Evolutionary conservation across 495 filamentous ascomycete genomes (phyloP), one percentile per base, ranked within the genome.

Genomic region (Thermothielavioides terrestris): DNA sequence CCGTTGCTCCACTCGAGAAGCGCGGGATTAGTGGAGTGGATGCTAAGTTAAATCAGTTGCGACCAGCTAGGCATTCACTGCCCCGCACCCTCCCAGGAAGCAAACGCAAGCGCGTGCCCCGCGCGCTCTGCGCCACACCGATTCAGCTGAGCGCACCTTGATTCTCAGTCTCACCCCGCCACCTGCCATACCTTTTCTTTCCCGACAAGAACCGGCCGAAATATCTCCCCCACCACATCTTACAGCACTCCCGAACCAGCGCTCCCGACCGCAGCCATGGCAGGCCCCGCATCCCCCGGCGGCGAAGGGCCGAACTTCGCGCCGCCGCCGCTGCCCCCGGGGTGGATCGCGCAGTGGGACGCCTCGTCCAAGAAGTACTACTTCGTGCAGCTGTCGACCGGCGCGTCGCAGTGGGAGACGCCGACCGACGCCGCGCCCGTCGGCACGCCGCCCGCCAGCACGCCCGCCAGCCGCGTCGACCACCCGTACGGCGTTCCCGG

Each of bases 311-410:
- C 84, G 47, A 84, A 80, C 21, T 83, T 77, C 54, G 77, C 81
- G 47, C 84, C 83, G 45, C 84, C 84, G 26, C 75, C 69, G 42
- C 73, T 88, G 20, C 84, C 84, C 14, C 69, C 79, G n/a, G 84
- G 84, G 53, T 88, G 84, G 84, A 85, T 89, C 52, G 83, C 86
- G 17, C 86, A 91, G 65, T 89, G 86, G 85, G 86, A 91, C 61
- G 82, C 79, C 41, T 61, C 72, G 37, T 80, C 76, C 43, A 77
- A 79, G 37, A 81, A 84, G 60, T 91, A 89, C 67, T 91, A 91
- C 63, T 91, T 77, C 60, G 86, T 91, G 26, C 83, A 89, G 56
- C 71, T 86, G 31, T 77, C 82, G 35, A 89, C 84, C 2, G 85
- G 84, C 20, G 70, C 80, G 22, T 86, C 82, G 37, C 84, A 85